Conservation (phyloP, 345 rosid genomes). For the Lumnitzera littorea region DNA sequence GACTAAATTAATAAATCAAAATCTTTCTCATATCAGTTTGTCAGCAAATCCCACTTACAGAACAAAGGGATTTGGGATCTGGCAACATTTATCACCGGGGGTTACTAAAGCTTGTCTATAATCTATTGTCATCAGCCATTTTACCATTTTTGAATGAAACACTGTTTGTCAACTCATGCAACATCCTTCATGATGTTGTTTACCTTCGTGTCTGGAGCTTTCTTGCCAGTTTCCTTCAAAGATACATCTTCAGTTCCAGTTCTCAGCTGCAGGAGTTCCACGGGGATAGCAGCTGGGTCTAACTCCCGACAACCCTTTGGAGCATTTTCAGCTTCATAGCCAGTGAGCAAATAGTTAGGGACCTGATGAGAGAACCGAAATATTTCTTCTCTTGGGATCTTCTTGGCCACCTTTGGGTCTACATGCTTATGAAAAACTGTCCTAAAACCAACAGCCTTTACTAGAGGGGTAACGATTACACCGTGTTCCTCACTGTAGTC, state of each 20-base stretch:
- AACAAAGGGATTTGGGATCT: too few relatives aligned
- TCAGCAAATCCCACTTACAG: too few relatives aligned
- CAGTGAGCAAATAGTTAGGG: slow-evolving; percentile 69
- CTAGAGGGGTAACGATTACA: slow-evolving; percentile 47
- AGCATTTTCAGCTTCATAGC: slow-evolving; percentile 60
- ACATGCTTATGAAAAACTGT: slow-evolving; percentile 47
- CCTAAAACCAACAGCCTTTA: slow-evolving; percentile 66
- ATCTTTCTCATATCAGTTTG: slow-evolving; percentile 5
- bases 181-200: not conserved
- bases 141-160: not conserved
- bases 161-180: too few relatives aligned
- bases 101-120: too few relatives aligned
- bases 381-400: slow-evolving; percentile 67
- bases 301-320: slow-evolving; percentile 67
- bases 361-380: slow-evolving; percentile 94
- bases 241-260: slow-evolving; percentile 12
- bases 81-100: too few relatives aligned
- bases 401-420: slow-evolving; percentile 32
- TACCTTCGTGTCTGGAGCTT: not conserved
- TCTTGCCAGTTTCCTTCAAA: not conserved
- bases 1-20: slow-evolving; percentile 1
- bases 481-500: slow-evolving; percentile 57
- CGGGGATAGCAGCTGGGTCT: slow-evolving; percentile 88
- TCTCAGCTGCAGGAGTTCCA: slow-evolving; percentile 46
- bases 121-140: slow-evolving; percentile 1